Evolutionary conservation across 352 stramenopile species (phyloP).

Genomic region (Phytophthora citricola): DNA sequence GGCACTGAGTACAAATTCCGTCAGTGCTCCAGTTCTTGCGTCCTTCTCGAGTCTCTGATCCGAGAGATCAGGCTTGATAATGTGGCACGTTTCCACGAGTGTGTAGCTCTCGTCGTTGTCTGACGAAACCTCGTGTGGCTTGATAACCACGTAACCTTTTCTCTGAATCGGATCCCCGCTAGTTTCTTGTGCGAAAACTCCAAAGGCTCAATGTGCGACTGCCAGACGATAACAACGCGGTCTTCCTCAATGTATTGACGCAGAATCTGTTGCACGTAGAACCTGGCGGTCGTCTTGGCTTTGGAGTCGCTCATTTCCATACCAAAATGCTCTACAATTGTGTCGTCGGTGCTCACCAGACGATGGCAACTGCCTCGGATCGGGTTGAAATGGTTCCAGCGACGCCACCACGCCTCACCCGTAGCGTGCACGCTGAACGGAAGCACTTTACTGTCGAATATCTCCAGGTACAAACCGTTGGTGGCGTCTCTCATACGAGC

Average conservation of each 20-base stretch:
- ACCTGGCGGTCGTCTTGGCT: constrained; percentile 47
- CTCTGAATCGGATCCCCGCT: constrained; percentile 41
- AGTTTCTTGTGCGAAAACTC: constrained; percentile 60
- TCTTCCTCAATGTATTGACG: constrained; percentile 58
- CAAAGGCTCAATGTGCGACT: constrained; percentile 62
- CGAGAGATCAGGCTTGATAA: constrained; percentile 59
- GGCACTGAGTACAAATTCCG: constrained; percentile 51
- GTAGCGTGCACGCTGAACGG: constrained; percentile 45
- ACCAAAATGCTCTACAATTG: constrained; percentile 50
- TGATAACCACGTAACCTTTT: constrained; percentile 71
- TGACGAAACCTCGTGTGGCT: constrained; percentile 31
- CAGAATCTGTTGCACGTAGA: constrained; percentile 63
- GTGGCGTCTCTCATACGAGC: constrained; percentile 32
- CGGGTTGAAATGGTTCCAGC: constrained; percentile 49
- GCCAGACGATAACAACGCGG: constrained; percentile 67
- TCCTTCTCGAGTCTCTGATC: constrained; percentile 36
- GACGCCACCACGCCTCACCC: constrained; percentile 45
- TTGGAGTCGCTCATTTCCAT: constrained; percentile 62
- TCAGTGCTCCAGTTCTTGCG: constrained; percentile 41
- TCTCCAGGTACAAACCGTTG: constrained; percentile 45
- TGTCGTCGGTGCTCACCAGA: constrained; percentile 36
- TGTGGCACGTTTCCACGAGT: constrained; percentile 58
- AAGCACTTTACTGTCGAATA: constrained; percentile 49
- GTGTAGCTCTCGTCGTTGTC: constrained; percentile 32
- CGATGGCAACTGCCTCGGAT: constrained; percentile 26